Evolutionary conservation across 2,329 filamentous ascomycete genomes (phyloP).

Genomic region (Diaporthe humulicola): DNA sequence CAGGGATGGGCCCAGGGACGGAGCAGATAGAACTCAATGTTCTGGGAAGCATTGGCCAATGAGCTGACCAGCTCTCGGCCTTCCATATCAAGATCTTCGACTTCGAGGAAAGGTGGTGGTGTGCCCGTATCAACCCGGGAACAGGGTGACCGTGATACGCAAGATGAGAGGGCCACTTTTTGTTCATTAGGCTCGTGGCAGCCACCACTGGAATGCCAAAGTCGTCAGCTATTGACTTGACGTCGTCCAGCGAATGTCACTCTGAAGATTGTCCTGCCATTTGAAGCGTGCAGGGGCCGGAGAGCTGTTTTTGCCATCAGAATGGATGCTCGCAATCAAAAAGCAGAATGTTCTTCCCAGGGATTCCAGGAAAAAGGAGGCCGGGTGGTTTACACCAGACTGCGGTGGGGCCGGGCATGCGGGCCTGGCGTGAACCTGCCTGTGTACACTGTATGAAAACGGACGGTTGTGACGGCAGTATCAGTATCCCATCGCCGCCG

Average conservation of each 20-base stretch:
- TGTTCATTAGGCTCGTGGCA: constrained; percentile 36
- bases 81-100: constrained; percentile 34
- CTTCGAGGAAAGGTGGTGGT: constrained; percentile 3
- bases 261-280: constrained; percentile 14
- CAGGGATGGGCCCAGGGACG: constrained; percentile 28
- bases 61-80: constrained; percentile 3
- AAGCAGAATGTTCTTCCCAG: background rate
- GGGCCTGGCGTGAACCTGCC: constrained; percentile 14
- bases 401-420: constrained; percentile 29
- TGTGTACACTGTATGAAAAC: constrained; percentile 15
- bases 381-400: constrained; percentile 29
- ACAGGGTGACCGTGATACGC: constrained; percentile 32
- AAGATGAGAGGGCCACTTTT: constrained; percentile 40
- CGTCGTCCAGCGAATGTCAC: constrained; percentile 13
- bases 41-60: constrained; percentile 36
- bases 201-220: constrained; percentile 31
- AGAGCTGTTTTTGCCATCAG: constrained; percentile 6
- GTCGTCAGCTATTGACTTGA: constrained; percentile 18
- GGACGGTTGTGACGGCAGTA: constrained; percentile 16
- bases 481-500: constrained; percentile 6
- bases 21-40: background rate
- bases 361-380: constrained; percentile 23
- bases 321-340: constrained; percentile 28
- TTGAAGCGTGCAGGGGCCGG: constrained; percentile 8
- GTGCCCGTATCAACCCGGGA: constrained; percentile 31